These are phyloP conservation scores for Madurella mycetomatis DNA, from an alignment of 2,329 filamentous ascomycete genomes.

Conservation along the genomic window DNA sequence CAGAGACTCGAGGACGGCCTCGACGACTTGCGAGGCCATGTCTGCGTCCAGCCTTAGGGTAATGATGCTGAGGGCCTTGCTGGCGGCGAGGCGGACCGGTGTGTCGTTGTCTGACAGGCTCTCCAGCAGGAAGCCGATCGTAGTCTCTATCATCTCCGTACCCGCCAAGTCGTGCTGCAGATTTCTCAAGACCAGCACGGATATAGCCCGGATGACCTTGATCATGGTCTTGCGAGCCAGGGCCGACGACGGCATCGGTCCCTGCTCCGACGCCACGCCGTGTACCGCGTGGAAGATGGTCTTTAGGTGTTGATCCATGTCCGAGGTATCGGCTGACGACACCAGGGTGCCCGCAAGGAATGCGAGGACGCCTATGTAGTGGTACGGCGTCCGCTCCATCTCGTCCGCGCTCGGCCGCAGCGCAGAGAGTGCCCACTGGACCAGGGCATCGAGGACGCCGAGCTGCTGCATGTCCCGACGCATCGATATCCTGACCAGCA, in stretches of 20 bases:
- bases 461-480: conserved; percentile 82
- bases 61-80: conserved; percentile 86
- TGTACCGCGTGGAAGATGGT: conserved; percentile 63
- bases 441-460: conserved; percentile 62
- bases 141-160: conserved; percentile 65
- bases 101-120: conserved; percentile 82
- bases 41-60: conserved; percentile 72
- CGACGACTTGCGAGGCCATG: conserved; percentile 82
- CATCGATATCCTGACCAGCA: conserved; percentile 78
- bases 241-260: conserved; percentile 63
- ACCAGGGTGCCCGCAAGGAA: conserved; percentile 72
- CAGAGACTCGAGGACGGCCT: conserved; percentile 73
- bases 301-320: conserved; percentile 64
- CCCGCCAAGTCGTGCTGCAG: conserved; percentile 38
- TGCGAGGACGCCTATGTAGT: conserved; percentile 71
- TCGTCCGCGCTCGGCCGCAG: conserved; percentile 45
- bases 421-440: conserved; percentile 64
- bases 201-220: conserved; percentile 76
- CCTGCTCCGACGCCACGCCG: conserved; percentile 44
- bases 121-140: conserved; percentile 77
- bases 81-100: conserved; percentile 82
- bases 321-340: conserved; percentile 65
- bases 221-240: conserved; percentile 76
- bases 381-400: conserved; percentile 56
- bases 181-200: conserved; percentile 60